Evolutionary conservation across 306 rosid genomes (phyloP).

Genomic region (Vachellia pachyceras): DNA sequence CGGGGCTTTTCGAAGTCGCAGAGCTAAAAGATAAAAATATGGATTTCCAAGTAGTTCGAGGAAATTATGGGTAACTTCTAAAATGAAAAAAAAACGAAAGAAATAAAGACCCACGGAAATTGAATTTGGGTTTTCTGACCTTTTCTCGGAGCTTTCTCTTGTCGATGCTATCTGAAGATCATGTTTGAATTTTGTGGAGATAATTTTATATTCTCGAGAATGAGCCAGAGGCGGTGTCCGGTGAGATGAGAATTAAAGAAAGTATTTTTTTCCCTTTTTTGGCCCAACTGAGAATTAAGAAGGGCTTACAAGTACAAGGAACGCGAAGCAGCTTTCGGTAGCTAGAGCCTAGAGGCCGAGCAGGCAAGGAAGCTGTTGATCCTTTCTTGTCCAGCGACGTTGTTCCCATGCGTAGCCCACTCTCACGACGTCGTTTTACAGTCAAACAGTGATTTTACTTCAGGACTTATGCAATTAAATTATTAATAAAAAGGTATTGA

Average conservation of each 20-base stretch:
- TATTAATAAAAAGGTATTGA: too few relatives aligned
- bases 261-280: background rate
- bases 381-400: background rate
- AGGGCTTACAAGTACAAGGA: constrained; percentile 8
- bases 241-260: constrained; percentile 23
- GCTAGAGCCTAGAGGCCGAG: constrained; percentile 3
- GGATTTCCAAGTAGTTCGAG: background rate
- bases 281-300: constrained; percentile 21
- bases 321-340: constrained; percentile 7
- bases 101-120: background rate
- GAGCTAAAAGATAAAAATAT: background rate
- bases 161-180: constrained; percentile 33
- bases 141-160: background rate
- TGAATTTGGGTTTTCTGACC: constrained; percentile 40
- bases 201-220: background rate
- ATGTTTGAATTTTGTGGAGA: constrained; percentile 22
- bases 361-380: constrained; percentile 29
- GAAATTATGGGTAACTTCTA: constrained; percentile 27
- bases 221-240: background rate
- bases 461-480: too few relatives aligned
- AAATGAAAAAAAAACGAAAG: background rate
- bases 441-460: too few relatives aligned
- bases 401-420: background rate
- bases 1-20: constrained; percentile 4
- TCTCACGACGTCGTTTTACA: background rate